Conservation (phyloP, 2,329 filamentous ascomycete genomes). For the Pyrenophora graminea region DNA sequence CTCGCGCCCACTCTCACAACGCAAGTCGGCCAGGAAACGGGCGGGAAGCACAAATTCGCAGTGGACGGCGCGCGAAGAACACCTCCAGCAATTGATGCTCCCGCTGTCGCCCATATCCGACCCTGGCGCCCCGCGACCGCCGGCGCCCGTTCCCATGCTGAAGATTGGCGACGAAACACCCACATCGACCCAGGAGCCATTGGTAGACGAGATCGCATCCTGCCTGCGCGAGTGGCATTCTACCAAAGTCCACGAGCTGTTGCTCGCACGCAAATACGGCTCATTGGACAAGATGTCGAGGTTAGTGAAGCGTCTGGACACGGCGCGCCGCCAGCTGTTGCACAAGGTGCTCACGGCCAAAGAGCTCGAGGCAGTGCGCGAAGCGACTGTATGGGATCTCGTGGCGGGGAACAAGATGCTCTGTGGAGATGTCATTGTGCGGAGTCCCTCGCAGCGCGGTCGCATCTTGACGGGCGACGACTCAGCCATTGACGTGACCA, state of each 20-base stretch:
- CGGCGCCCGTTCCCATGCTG: slow-evolving; percentile 93
- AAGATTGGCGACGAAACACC: slow-evolving; percentile 97
- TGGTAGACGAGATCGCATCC: slow-evolving; percentile 97
- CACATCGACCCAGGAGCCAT: slow-evolving; percentile 82
- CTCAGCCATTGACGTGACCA: slow-evolving; percentile 88
- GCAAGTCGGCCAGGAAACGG: slow-evolving; percentile 39
- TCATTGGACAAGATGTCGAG: slow-evolving; percentile 79
- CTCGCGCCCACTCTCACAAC: slow-evolving; percentile 34
- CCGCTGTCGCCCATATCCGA: slow-evolving; percentile 55
- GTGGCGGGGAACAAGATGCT: slow-evolving; percentile 94
- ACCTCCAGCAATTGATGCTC: slow-evolving; percentile 45
- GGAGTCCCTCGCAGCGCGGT: slow-evolving; percentile 81
- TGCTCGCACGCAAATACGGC: slow-evolving; percentile 80
- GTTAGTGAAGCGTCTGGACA: slow-evolving; percentile 80
- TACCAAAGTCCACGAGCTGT: slow-evolving; percentile 88
- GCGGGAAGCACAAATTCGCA: slow-evolving; percentile 43
- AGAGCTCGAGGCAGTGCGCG: slow-evolving; percentile 79
- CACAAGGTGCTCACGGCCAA: slow-evolving; percentile 90
- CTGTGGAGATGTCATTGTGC: slow-evolving; percentile 90
- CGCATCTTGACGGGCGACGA: slow-evolving; percentile 89
- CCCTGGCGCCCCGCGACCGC: slow-evolving; percentile 72
- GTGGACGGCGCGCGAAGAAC: slow-evolving; percentile 47
- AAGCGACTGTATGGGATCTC: slow-evolving; percentile 93
- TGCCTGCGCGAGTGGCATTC: slow-evolving; percentile 98
- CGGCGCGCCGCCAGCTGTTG: slow-evolving; percentile 83